phyloP scores from a whole-genome alignment of 352 stramenopile species.

The Globisporangium megalacanthum region DNA sequence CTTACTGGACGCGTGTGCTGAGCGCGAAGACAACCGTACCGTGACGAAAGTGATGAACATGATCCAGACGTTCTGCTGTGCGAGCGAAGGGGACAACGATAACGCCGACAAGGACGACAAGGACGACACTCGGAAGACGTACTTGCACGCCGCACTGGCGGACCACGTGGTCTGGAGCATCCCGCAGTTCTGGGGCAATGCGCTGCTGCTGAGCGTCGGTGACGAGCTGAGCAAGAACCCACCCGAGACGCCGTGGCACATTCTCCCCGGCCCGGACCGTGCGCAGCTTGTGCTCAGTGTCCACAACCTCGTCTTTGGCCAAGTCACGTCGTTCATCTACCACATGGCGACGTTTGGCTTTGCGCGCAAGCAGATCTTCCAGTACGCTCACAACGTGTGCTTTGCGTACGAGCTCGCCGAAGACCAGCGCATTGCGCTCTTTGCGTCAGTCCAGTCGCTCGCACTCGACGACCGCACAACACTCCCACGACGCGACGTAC shows the following conservation, averaged over 20 bases:
- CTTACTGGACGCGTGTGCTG: conserved; percentile 54
- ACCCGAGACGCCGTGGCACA: conserved; percentile 63
- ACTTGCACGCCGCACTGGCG: conserved; percentile 43
- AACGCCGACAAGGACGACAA: neutral
- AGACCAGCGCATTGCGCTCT: conserved; percentile 67
- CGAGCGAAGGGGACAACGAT: neutral
- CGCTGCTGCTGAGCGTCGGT: conserved; percentile 63
- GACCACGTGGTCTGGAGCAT: conserved; percentile 64
- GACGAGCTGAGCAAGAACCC: conserved; percentile 76
- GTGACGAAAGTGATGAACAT: conserved; percentile 82
- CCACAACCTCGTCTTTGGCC: conserved; percentile 76
- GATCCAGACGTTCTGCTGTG: conserved; percentile 71
- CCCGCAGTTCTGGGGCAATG: conserved; percentile 66
- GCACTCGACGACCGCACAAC: conserved; percentile 13
- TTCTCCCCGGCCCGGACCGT: conserved; percentile 43
- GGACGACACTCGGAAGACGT: conserved; percentile 35
- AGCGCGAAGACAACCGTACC: conserved; percentile 56
- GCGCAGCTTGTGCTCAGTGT: conserved; percentile 67
- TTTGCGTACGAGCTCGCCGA: conserved; percentile 79
- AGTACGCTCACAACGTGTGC: conserved; percentile 70
- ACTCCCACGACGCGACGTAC: conserved; percentile 11
- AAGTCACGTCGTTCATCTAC: conserved; percentile 69
- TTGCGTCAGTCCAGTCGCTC: conserved; percentile 48
- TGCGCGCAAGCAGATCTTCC: conserved; percentile 50
- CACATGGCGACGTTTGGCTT: conserved; percentile 74